These are phyloP conservation scores for Nicotiana benthamiana DNA, from an alignment of 257 asterid genomes.

Conservation along the genomic window DNA sequence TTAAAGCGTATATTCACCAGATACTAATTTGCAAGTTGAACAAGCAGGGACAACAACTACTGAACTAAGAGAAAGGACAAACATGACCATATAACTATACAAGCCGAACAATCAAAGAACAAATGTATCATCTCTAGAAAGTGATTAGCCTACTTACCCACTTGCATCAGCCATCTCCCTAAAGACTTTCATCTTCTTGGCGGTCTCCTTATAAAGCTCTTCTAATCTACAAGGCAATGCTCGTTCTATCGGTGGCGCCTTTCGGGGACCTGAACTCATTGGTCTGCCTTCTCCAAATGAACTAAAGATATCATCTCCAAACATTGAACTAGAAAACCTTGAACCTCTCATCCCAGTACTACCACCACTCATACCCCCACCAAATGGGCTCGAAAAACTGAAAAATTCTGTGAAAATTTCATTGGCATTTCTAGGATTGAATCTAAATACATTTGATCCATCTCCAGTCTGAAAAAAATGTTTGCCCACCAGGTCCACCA, in stretches of 20 bases:
- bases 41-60: background rate
- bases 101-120: background rate
- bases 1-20: too few species aligned
- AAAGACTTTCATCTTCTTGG: constrained; percentile 90
- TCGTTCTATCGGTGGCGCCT: constrained; percentile 65
- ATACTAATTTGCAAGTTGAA: background rate
- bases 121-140: background rate
- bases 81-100: background rate
- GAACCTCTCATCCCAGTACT: constrained; percentile 48
- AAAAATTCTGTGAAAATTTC: constrained; percentile 78
- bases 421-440: constrained; percentile 74
- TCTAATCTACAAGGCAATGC: constrained; percentile 66
- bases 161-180: constrained; percentile 79
- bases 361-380: constrained; percentile 59
- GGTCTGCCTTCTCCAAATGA: constrained; percentile 57
- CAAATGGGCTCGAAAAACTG: constrained; percentile 63
- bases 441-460: constrained; percentile 59
- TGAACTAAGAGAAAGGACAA: background rate
- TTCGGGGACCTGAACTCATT: constrained; percentile 40
- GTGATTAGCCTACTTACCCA: constrained; percentile 44
- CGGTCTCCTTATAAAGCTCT: constrained; percentile 72
- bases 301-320: constrained; percentile 69
- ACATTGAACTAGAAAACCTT: constrained; percentile 60
- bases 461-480: constrained; percentile 71
- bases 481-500: constrained; percentile 51